Conservation (phyloP, 1,284 basidiomycete genomes). For the Veloboletus limbatus region DNA sequence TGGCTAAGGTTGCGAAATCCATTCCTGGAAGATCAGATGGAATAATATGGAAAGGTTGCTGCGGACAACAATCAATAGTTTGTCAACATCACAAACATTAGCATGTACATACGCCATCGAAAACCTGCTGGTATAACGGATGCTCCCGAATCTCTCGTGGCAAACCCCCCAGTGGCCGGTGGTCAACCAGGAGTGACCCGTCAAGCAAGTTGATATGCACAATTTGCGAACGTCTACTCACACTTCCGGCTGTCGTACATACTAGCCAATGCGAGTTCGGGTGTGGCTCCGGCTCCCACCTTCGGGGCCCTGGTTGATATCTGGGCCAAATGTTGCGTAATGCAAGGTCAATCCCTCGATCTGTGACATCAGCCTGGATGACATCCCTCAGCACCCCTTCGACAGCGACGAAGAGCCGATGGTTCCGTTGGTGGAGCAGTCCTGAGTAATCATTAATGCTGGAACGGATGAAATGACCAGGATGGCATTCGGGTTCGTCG, state of each 20-base stretch:
- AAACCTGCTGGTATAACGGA: neutral
- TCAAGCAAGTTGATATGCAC: neutral
- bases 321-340: neutral
- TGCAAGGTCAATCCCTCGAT: constrained; percentile 1
- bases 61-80: neutral
- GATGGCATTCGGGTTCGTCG: neutral
- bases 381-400: neutral
- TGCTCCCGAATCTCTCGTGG: neutral
- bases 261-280: neutral
- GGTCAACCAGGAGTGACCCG: neutral
- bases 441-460: neutral
- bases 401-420: neutral
- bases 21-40: neutral
- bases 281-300: neutral
- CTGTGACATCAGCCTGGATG: neutral
- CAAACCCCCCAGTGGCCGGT: neutral
- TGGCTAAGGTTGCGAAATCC: neutral
- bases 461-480: neutral
- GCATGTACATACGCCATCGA: neutral
- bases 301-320: neutral
- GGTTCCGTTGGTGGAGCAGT: neutral
- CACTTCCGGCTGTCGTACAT: neutral
- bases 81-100: neutral
- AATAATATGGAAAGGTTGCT: neutral
- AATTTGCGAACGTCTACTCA: neutral